Base-by-base conservation (phyloP, 108 stramenopile genomes). In the Poteriospumella lacustris region DNA sequence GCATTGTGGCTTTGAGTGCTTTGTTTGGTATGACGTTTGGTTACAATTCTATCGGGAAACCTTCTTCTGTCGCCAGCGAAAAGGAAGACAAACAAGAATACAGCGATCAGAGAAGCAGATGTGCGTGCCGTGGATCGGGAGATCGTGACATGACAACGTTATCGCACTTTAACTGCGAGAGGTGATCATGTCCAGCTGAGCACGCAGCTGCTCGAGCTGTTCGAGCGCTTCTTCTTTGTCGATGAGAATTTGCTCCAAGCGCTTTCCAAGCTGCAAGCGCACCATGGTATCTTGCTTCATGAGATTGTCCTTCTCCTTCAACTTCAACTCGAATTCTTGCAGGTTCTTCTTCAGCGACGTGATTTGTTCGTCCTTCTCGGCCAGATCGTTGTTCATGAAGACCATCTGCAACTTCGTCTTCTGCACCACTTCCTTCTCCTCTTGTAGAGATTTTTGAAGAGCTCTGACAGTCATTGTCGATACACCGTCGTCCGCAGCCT, bases 221-320 rank as follows among this genome's bases (percentile, higher is more conserved):
- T 73, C 70, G 31, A 52, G 9, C 26, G 24, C 24, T 42, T 73
- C 70, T 73, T 73, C 70, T 73, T 73, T 73, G 41, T 73, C 70
- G 31, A 73, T 73, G 12, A 73, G 42, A 5, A 73, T 34, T 34
- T 73, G 70, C 47, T 73, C 70, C 12, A 73, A 33, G 3, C 70
- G 43, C 41, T 73, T 73, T 3, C 70, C 70, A 12, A 73, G 24
- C 31, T 73, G 70, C 33, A 73, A 29, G 12, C 70, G 36, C 41
- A 73, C 70, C 70, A 73, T 38, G 41, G 5, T 33, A 24, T 73
- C 70, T 24, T 73, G 70, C 31, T 34, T 56, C 9, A 33, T 33
- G 31, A 73, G 26, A 5, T 56, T 44, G 5, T 73, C 70, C 9
- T 42, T 39, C 15, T 56, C 47, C 12, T 26, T 3, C 36, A 73